A percentile compares a stretch with the other conserved stretches of the same genome.
Evolutionary conservation across 2,329 filamentous ascomycete genomes (phyloP).

Genomic region (Neoarthrinium moseri): DNA sequence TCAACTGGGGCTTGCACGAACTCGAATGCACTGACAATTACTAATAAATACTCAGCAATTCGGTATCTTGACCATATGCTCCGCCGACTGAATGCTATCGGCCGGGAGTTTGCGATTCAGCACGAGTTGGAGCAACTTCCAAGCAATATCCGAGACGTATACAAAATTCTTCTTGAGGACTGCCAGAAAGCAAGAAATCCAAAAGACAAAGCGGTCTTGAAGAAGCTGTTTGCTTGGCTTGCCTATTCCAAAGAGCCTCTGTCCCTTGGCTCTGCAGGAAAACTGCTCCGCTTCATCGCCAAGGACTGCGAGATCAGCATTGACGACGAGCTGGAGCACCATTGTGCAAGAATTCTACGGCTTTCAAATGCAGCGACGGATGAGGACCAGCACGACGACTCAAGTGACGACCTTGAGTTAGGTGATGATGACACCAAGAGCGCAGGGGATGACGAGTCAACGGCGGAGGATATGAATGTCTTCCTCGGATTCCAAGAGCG

Average conservation of each 20-base stretch:
- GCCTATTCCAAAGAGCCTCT: background rate
- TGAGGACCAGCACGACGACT: background rate
- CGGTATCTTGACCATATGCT: slow-evolving; percentile 7
- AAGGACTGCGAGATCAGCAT: slow-evolving; percentile 1
- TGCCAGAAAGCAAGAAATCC: background rate
- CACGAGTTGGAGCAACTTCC: slow-evolving; percentile 1
- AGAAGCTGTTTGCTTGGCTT: background rate
- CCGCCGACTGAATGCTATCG: background rate
- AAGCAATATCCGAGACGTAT: slow-evolving; percentile 1
- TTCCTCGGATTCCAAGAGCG: slow-evolving; percentile 13
- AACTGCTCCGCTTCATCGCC: background rate
- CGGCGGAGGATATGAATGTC: slow-evolving; percentile 5
- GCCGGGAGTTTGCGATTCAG: slow-evolving; percentile 1
- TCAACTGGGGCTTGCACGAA: background rate
- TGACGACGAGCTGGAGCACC: slow-evolving; percentile 1
- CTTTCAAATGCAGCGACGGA: background rate
- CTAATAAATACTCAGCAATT: background rate
- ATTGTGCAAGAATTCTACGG: background rate
- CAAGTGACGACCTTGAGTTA: background rate
- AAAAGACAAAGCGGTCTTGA: background rate
- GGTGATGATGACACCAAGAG: slow-evolving; percentile 5
- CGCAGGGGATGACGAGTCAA: background rate
- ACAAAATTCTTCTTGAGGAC: slow-evolving; percentile 5
- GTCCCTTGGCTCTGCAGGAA: slow-evolving; percentile 2
- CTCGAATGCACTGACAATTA: background rate